These are phyloP conservation scores for Diaporthe sp. DNA, from an alignment of 2,329 filamentous ascomycete genomes.

Conservation along the genomic window DNA sequence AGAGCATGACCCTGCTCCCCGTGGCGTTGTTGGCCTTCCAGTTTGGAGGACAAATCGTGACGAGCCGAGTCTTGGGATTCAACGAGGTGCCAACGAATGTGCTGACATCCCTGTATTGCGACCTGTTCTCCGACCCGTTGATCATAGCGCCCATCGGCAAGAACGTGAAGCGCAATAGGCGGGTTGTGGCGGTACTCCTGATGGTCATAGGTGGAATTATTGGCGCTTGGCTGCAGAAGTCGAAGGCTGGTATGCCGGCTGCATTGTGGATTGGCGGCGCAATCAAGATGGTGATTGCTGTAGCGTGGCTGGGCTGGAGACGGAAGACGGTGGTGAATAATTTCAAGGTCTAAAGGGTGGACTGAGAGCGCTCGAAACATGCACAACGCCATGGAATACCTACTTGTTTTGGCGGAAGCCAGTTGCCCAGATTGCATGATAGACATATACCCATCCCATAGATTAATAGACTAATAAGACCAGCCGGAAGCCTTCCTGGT, in stretches of 20 bases:
- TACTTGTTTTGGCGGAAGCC: too few species aligned
- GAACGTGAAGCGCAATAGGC: constrained; percentile 64
- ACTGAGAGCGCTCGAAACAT: too few species aligned
- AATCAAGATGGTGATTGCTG: constrained; percentile 56
- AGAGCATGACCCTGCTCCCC: constrained; percentile 51
- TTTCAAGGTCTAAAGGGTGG: constrained; percentile 17
- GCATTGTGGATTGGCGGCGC: constrained; percentile 60
- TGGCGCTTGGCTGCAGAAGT: constrained; percentile 61
- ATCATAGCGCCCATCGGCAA: constrained; percentile 56
- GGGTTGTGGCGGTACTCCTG: constrained; percentile 58
- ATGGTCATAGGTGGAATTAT: constrained; percentile 60
- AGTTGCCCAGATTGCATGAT: too few species aligned
- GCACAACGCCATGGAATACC: too few species aligned
- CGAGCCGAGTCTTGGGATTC: constrained; percentile 62
- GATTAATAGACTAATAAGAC: too few species aligned
- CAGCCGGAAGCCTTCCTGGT: too few species aligned
- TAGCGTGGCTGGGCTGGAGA: constrained; percentile 48
- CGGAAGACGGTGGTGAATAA: background rate
- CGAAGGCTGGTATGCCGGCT: constrained; percentile 54
- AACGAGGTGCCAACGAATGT: constrained; percentile 69
- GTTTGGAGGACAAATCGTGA: constrained; percentile 67
- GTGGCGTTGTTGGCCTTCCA: constrained; percentile 66
- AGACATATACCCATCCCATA: too few species aligned
- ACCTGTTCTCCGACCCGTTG: constrained; percentile 64
- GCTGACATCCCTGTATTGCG: constrained; percentile 66